phyloP scores from a whole-genome alignment of 2,329 filamentous ascomycete species.

The Penicillium vulpinum region DNA sequence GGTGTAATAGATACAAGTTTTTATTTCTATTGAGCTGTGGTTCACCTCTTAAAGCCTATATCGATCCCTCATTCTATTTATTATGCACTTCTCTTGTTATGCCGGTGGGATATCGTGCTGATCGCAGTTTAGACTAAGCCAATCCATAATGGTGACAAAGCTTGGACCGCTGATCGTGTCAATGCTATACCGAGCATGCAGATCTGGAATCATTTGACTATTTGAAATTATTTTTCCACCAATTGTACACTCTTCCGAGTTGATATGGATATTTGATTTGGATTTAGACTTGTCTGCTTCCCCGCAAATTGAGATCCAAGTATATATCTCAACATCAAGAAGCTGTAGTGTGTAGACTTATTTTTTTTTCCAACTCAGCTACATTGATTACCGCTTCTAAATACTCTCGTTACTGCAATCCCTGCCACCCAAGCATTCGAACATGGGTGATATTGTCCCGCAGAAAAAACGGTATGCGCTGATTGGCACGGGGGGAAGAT shows the following conservation, averaged over 20 bases:
- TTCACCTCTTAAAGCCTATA: neutral
- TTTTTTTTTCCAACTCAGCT: too few species aligned
- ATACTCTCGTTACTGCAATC: too few species aligned
- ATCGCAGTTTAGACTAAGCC: too few species aligned
- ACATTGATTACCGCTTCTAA: neutral
- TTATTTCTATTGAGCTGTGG: neutral
- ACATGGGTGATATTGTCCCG: constrained; percentile 12
- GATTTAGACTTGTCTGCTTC: neutral
- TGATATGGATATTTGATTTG: neutral
- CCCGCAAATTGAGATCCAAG: neutral
- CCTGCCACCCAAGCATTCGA: neutral
- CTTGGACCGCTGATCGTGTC: too few species aligned
- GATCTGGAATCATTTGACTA: neutral
- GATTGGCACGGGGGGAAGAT: constrained; percentile 31
- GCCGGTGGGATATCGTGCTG: too few species aligned
- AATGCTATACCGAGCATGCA: neutral
- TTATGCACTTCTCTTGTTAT: neutral
- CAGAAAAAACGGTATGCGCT: constrained; percentile 23
- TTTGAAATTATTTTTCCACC: neutral
- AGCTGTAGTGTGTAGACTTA: neutral
- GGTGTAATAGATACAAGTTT: too few species aligned
- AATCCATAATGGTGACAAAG: too few species aligned
- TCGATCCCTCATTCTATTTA: neutral
- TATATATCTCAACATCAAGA: neutral
- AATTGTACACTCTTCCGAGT: neutral